phyloP scores from a whole-genome alignment of 352 stramenopile genomes.

The Aphanomyces astaci region DNA sequence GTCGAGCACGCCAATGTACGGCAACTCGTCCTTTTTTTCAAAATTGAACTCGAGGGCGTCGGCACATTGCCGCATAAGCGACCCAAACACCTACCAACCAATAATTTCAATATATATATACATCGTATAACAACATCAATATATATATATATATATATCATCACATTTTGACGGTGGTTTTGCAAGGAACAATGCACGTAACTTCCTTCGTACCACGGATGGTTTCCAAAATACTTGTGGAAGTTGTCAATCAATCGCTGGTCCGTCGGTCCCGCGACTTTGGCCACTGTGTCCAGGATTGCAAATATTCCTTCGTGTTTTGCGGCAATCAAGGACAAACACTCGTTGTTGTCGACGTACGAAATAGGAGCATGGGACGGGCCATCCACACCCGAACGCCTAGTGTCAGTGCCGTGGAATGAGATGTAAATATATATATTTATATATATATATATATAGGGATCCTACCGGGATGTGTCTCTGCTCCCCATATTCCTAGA shows the following conservation, averaged over 20 bases:
- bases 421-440: too few relatives aligned
- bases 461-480: too few relatives aligned
- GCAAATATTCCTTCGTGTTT: slow-evolving; percentile 53
- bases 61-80: slow-evolving; percentile 65
- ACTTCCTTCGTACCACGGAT: slow-evolving; percentile 46
- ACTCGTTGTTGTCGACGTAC: slow-evolving; percentile 22
- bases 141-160: too few relatives aligned
- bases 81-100: slow-evolving; percentile 65
- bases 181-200: too few relatives aligned
- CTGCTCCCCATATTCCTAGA: too few relatives aligned
- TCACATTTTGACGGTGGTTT: too few relatives aligned
- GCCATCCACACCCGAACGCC: slow-evolving; percentile 46
- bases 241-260: slow-evolving; percentile 23
- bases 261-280: slow-evolving; percentile 22
- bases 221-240: slow-evolving; percentile 27
- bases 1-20: slow-evolving; percentile 60
- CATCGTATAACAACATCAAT: slow-evolving; percentile 34
- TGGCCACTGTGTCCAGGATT: slow-evolving; percentile 74
- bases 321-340: slow-evolving; percentile 13
- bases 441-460: too few relatives aligned
- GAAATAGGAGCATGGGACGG: slow-evolving; percentile 50
- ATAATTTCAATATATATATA: slow-evolving; percentile 35
- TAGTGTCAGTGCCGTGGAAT: too few relatives aligned
- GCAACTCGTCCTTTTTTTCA: neutral
- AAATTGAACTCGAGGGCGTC: slow-evolving; percentile 69